These are phyloP conservation scores for Moniliophthora roreri DNA, from an alignment of 1,284 basidiomycete genomes.

Conservation along the genomic window DNA sequence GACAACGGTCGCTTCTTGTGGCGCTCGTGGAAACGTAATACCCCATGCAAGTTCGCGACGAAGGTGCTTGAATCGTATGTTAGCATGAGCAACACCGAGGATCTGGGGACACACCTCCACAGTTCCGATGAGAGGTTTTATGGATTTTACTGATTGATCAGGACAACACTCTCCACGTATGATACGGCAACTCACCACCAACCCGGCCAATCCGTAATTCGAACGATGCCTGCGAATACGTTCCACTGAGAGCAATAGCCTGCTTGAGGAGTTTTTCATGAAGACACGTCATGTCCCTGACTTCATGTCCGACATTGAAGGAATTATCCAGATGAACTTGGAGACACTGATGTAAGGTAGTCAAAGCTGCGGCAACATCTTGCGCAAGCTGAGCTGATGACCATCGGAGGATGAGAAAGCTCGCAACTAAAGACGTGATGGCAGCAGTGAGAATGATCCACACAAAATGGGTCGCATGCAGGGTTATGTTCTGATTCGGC, in stretches of 20 bases:
- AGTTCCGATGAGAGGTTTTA: slow-evolving; percentile 43
- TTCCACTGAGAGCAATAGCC: slow-evolving; percentile 40
- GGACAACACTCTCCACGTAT: background rate
- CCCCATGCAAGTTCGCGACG: slow-evolving; percentile 50
- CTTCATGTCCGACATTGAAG: slow-evolving; percentile 17
- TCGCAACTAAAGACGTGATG: slow-evolving; percentile 36
- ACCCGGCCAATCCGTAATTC: slow-evolving; percentile 47
- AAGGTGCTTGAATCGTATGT: slow-evolving; percentile 37
- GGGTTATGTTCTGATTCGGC: slow-evolving; percentile 28
- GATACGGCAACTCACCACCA: slow-evolving; percentile 31
- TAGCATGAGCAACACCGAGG: background rate
- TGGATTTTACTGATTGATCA: slow-evolving; percentile 36
- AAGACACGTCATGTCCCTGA: slow-evolving; percentile 16
- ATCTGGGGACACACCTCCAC: slow-evolving; percentile 20
- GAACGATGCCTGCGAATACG: slow-evolving; percentile 47
- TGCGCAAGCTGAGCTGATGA: slow-evolving; percentile 43
- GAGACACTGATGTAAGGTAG: slow-evolving; percentile 34
- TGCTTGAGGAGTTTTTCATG: slow-evolving; percentile 33
- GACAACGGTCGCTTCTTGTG: slow-evolving; percentile 10
- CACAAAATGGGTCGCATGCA: slow-evolving; percentile 34
- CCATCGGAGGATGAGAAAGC: slow-evolving; percentile 41
- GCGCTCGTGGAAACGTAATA: slow-evolving; percentile 27
- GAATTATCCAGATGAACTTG: slow-evolving; percentile 30
- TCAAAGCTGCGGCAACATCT: slow-evolving; percentile 37
- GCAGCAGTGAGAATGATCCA: slow-evolving; percentile 44